Conservation (phyloP, 2,329 filamentous ascomycete species). For the Moelleriella libera region DNA sequence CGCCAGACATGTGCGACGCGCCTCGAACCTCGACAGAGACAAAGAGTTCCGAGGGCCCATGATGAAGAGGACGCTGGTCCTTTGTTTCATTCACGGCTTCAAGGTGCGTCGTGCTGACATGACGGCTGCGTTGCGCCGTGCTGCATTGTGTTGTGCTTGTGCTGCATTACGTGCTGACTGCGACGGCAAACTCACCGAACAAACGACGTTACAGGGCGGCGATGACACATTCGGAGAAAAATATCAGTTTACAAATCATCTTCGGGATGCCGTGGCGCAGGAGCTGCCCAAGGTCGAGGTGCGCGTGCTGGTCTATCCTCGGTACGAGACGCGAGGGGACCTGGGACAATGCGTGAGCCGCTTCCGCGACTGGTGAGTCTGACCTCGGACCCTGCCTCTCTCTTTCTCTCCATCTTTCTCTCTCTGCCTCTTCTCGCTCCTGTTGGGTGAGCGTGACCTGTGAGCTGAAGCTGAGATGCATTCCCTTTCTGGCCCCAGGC, state of each 20-base stretch:
- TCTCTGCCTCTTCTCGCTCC: not conserved
- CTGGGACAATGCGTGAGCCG: conserved; percentile 54
- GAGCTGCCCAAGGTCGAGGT: conserved; percentile 57
- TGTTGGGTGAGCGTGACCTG: not conserved
- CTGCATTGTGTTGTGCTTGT: not conserved
- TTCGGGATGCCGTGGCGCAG: conserved; percentile 48
- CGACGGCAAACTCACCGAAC: not conserved
- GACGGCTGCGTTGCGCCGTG: too few relatives aligned
- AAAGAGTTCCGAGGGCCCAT: conserved; percentile 2
- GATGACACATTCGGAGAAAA: conserved; percentile 61
- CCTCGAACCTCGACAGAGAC: too few relatives aligned
- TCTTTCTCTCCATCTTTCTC: not conserved
- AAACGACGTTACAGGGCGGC: conserved; percentile 38
- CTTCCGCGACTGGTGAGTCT: conserved; percentile 58
- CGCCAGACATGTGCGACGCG: too few relatives aligned
- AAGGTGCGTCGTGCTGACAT: conserved; percentile 41
- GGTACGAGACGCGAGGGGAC: conserved; percentile 71
- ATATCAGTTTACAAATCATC: conserved; percentile 56
- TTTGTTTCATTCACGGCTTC: conserved; percentile 84
- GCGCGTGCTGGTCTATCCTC: conserved; percentile 58
- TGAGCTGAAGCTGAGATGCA: not conserved
- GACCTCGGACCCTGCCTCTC: too few relatives aligned
- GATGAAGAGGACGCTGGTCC: conserved; percentile 60
- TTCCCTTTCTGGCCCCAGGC: conserved; percentile 32
- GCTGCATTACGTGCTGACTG: too few relatives aligned